Evolutionary conservation across 257 asterid species (phyloP).

Genomic region (Plectranthus barbatus): DNA sequence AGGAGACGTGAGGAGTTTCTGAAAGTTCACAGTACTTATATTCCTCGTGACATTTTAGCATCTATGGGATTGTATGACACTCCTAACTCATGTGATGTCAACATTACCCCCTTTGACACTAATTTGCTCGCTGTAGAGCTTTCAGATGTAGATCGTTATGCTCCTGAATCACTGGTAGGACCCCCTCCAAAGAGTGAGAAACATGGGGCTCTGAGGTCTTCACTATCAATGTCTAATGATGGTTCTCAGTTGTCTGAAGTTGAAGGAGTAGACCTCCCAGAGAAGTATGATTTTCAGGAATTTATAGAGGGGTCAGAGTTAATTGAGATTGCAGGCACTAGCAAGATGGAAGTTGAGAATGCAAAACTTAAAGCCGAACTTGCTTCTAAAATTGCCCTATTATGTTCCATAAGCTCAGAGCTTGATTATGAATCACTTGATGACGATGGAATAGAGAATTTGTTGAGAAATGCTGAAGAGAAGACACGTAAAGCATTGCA

Average conservation of each 20-base stretch:
- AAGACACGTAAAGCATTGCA: conserved; percentile 81
- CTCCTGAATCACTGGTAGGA: conserved; percentile 80
- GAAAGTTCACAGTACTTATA: conserved; percentile 53
- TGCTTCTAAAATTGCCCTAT: conserved; percentile 85
- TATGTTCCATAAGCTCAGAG: conserved; percentile 61
- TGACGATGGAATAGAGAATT: conserved; percentile 47
- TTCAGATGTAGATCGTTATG: conserved; percentile 76
- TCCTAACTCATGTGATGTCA: conserved; percentile 87
- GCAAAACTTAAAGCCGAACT: conserved; percentile 95
- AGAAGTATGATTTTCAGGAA: conserved; percentile 48
- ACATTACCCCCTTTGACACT: conserved; percentile 70
- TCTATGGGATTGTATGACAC: conserved; percentile 85
- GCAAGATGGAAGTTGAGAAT: conserved; percentile 94
- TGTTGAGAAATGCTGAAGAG: conserved; percentile 58
- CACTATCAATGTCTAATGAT: conserved; percentile 50
- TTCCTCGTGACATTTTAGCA: conserved; percentile 78
- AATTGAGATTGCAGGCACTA: conserved; percentile 88
- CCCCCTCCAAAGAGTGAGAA: conserved; percentile 44
- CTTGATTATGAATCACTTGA: conserved; percentile 61
- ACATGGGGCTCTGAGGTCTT: conserved; percentile 45
- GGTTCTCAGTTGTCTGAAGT: conserved; percentile 48
- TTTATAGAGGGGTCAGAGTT: conserved; percentile 55
- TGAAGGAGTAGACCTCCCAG: conserved; percentile 34
- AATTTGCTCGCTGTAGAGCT: conserved; percentile 71
- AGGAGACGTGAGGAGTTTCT: conserved; percentile 82